Conservation (phyloP, 2,329 filamentous ascomycete species). For the Cladosporium sp. region DNA sequence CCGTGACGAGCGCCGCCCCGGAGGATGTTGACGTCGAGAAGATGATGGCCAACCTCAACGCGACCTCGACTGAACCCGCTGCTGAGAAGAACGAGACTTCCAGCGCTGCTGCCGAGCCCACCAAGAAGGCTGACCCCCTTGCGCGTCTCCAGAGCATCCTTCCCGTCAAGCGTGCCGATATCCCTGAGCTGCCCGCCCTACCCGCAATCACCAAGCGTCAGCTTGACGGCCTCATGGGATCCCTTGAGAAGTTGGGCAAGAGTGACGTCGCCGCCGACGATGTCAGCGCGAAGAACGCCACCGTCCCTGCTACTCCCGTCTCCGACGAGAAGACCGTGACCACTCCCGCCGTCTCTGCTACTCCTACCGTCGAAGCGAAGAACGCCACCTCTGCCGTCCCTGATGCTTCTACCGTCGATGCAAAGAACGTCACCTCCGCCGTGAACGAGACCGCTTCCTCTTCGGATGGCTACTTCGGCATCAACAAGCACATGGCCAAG, state of each 20-base stretch:
- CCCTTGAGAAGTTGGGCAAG: background rate
- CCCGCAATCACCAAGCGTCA: background rate
- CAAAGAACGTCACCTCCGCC: background rate
- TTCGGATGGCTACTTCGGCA: background rate
- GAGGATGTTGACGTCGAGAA: too few relatives aligned
- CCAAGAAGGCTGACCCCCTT: background rate
- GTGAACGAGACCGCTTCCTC: background rate
- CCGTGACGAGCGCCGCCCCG: too few relatives aligned
- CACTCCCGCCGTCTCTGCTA: background rate
- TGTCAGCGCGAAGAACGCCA: background rate
- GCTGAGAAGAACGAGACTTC: background rate
- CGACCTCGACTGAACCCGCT: background rate
- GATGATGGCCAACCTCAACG: too few relatives aligned
- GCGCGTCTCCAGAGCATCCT: background rate
- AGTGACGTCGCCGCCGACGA: background rate
- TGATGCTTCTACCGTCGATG: background rate
- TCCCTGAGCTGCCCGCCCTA: background rate
- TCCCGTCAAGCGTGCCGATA: background rate
- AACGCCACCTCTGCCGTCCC: background rate
- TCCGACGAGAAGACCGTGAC: background rate
- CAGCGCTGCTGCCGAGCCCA: background rate
- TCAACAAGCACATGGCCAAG: conserved; percentile 8
- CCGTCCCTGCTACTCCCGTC: background rate
- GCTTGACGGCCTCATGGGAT: background rate
- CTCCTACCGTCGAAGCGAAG: background rate